Evolutionary conservation across 345 rosid species (phyloP).

Genomic region (Salix udensis): DNA sequence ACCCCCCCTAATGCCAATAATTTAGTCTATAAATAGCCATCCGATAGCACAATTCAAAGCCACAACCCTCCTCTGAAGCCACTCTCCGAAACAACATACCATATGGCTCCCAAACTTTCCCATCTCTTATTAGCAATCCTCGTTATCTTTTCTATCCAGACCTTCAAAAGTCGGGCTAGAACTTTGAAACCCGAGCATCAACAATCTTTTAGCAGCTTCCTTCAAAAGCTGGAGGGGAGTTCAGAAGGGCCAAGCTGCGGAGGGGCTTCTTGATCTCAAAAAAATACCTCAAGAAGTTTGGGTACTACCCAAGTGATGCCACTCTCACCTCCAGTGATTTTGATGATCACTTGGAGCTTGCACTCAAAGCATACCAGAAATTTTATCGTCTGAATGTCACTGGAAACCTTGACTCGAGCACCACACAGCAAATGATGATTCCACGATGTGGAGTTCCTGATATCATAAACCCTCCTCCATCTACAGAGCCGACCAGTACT

Average conservation of each 20-base stretch:
- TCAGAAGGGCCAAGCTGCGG: slow-evolving; percentile 6
- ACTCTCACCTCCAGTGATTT: background rate
- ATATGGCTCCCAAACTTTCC: background rate
- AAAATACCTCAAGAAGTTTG: slow-evolving; percentile 4
- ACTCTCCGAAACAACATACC: background rate
- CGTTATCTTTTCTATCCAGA: background rate
- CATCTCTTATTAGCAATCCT: background rate
- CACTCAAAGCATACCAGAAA: background rate
- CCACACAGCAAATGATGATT: background rate
- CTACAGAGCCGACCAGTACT: background rate
- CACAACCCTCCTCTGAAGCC: background rate
- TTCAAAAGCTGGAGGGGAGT: background rate
- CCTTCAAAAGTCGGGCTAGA: background rate
- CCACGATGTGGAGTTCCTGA: background rate
- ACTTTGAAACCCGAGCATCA: background rate
- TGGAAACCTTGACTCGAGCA: background rate
- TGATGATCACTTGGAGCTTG: background rate
- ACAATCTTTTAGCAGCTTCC: background rate
- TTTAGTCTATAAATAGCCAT: background rate
- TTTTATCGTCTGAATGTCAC: background rate
- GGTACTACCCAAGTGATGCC: slow-evolving; percentile 2
- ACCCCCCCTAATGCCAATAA: background rate
- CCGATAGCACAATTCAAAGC: background rate
- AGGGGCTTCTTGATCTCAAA: slow-evolving; percentile 10
- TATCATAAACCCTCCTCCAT: background rate